Base-by-base conservation (phyloP, 2,329 filamentous ascomycete genomes). In the Dactylonectria estremocensis region DNA sequence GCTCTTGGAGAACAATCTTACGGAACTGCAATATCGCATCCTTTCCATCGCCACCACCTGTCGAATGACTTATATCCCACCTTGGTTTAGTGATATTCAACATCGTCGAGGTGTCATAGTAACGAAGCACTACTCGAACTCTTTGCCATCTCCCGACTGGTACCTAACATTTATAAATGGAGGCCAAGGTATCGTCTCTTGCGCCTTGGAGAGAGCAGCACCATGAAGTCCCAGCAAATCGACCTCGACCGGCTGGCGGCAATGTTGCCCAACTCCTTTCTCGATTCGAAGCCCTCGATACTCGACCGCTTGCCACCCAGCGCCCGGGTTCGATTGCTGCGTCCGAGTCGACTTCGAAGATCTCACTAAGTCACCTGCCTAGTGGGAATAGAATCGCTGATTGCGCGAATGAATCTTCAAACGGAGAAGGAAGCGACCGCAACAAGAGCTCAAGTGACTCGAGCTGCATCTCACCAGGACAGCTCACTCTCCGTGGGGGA, bases 231-330 rank as follows among this genome's bases (percentile, higher is more conserved):
- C 63, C 60, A 40, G 66, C 53, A 1, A 31, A 54, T 24, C 70
- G 48, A 13, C 58, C 60, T 20, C 58, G 60, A 50, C 54, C 64
- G 20, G 20, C 56, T 20, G 53, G 62, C 3, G 68, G 69, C 13
- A 72, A 61, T 11, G 65, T 82, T 24, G 76, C 80, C 40, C 75
- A 78, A 31, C 76, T 82, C 16, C 74, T 82, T 0, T 79, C 78
- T n/a, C 80, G 77, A 48, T 82, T 80, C 43, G 80, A 82, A 67
- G 67, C 69, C n/a, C 69, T 79, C 3, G 77, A 80, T 54, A 70
- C 70, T 7, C 64, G 60, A 10, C 63, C 68, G 9, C 50, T 43
- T 1, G 22, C 56, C n/a, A 28, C 53, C 22, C 66, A 45, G 46
- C 56, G 55, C 43, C 54, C 28, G n/a, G 43, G 20, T 31, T 53